Conservation (phyloP, 208 protist genomes). For the Leishmania mexicana region DNA sequence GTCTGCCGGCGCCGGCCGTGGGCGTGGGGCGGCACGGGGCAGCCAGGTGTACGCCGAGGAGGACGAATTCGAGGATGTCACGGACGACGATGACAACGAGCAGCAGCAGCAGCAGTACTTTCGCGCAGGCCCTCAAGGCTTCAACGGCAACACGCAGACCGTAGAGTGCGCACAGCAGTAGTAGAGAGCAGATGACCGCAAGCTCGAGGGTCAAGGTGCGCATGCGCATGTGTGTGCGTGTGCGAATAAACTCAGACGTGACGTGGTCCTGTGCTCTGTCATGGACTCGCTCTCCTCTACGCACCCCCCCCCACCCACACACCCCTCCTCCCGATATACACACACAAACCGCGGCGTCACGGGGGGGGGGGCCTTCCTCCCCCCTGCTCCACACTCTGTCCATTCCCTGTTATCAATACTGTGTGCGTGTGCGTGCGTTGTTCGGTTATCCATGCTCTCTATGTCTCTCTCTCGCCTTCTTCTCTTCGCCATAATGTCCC, state of each 20-base stretch:
- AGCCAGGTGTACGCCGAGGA: conserved; percentile 25
- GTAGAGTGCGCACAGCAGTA: conserved; percentile 76
- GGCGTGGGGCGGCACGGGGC: neutral
- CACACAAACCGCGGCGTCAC: neutral
- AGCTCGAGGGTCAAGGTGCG: neutral
- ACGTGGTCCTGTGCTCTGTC: neutral
- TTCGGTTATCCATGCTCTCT: neutral
- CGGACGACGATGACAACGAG: conserved; percentile 39
- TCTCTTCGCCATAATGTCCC: neutral
- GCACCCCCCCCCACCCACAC: neutral
- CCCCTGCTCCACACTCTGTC: neutral
- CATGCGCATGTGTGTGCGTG: neutral
- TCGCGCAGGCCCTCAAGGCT: conserved; percentile 13
- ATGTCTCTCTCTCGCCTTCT: neutral
- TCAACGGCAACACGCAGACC: conserved; percentile 40
- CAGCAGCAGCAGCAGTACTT: conserved; percentile 23
- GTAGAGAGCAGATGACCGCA: neutral
- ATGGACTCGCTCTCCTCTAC: neutral
- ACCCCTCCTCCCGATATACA: too few relatives aligned
- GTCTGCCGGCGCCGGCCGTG: conserved; percentile 7
- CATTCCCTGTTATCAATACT: neutral
- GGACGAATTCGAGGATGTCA: conserved; percentile 43
- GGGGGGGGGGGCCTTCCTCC: neutral
- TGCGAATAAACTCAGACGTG: neutral
- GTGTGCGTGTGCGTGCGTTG: neutral